These are phyloP conservation scores for Microstroma glucosiphilum DNA, from an alignment of 1,284 basidiomycete genomes.

Conservation along the genomic window DNA sequence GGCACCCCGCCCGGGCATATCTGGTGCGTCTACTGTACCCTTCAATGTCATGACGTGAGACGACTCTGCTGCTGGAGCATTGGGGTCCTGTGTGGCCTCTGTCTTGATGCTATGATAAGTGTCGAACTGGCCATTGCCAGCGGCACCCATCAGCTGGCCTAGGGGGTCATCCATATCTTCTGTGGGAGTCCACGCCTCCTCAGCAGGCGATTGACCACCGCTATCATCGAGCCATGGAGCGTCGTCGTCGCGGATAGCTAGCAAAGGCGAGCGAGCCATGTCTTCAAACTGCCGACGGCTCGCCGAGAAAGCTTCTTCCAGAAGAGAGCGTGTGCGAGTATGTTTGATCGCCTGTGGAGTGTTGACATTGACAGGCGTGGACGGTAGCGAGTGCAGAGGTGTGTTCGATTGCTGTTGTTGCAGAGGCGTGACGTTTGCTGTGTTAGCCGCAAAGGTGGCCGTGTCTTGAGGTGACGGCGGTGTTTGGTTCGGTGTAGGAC, in stretches of 20 bases:
- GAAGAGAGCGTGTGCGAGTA: background rate
- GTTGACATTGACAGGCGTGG: background rate
- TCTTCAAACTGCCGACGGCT: background rate
- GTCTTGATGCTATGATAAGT: background rate
- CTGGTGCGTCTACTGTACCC: background rate
- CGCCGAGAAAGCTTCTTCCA: background rate
- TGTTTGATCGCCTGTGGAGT: background rate
- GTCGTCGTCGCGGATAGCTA: background rate
- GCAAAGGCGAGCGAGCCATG: background rate
- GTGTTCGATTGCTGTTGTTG: background rate
- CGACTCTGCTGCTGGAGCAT: background rate
- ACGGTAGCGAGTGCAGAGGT: too few species aligned
- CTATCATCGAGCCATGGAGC: background rate
- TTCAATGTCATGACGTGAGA: slow-evolving; percentile 5
- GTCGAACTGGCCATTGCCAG: background rate
- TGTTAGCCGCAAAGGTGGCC: background rate
- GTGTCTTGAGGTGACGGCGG: background rate
- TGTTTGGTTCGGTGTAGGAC: background rate
- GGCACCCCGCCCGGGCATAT: slow-evolving; percentile 4
- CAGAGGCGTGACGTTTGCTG: background rate
- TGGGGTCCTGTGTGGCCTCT: background rate
- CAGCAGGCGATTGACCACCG: background rate
- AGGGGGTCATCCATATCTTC: slow-evolving; percentile 3
- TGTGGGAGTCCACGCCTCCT: background rate
- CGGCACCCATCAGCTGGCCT: background rate